phyloP scores from a whole-genome alignment of 805 yeast species.

The Kazachstania psychrophila region DNA sequence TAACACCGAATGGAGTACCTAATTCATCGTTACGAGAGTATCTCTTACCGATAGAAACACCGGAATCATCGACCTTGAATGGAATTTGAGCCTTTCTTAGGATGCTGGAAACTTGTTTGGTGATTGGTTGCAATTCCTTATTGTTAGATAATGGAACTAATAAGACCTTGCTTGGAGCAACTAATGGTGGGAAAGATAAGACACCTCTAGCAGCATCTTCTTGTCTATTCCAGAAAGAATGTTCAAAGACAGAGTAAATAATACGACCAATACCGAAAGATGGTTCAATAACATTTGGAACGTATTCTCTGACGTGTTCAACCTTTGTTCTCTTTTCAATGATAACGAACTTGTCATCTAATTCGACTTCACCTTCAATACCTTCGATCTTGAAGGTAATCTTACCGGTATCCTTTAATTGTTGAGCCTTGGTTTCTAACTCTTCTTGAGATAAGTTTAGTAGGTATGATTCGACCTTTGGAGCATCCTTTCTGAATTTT shows the following conservation, averaged over 20 bases:
- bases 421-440: constrained; percentile 64
- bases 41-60: constrained; percentile 96
- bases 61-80: constrained; percentile 92
- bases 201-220: constrained; percentile 84
- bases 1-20: constrained; percentile 98
- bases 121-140: constrained; percentile 66
- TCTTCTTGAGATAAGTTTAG: constrained; percentile 71
- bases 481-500: constrained; percentile 93
- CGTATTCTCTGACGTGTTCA: constrained; percentile 89
- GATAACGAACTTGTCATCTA: constrained; percentile 61
- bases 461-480: constrained; percentile 78
- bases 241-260: constrained; percentile 87
- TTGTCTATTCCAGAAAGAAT: constrained; percentile 89
- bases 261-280: constrained; percentile 99
- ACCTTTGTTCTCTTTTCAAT: constrained; percentile 72
- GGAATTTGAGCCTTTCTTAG: constrained; percentile 80
- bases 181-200: constrained; percentile 84
- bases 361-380: constrained; percentile 52
- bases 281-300: constrained; percentile 97
- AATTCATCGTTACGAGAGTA: constrained; percentile 97
- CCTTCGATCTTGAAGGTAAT: constrained; percentile 63
- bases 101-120: constrained; percentile 55
- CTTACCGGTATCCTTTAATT: constrained; percentile 52
- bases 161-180: constrained; percentile 95
- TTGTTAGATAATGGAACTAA: constrained; percentile 89